These are phyloP conservation scores for Grosmannia clavigera DNA, from an alignment of 2,329 filamentous ascomycete genomes.

Conservation along the genomic window DNA sequence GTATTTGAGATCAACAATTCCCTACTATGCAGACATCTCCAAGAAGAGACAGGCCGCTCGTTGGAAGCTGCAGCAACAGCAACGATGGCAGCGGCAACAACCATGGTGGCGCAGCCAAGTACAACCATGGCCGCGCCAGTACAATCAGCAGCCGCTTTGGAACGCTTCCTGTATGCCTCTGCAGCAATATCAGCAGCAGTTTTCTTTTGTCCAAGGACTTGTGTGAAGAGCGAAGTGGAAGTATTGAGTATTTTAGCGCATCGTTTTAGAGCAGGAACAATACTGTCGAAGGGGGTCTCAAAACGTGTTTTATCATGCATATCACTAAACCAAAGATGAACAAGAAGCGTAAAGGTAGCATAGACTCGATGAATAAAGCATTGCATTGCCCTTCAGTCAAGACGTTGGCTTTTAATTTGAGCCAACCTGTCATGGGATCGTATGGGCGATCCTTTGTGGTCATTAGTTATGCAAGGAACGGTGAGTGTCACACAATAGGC, in stretches of 20 bases:
- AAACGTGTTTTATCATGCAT: background rate
- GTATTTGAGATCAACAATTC: slow-evolving; percentile 7
- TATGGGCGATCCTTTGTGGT: background rate
- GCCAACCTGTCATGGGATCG: background rate
- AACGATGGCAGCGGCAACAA: background rate
- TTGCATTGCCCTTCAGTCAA: background rate
- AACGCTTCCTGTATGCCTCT: background rate
- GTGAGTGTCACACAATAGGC: background rate
- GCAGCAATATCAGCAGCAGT: background rate
- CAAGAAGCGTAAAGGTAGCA: background rate
- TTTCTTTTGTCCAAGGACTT: background rate
- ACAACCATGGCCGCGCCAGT: background rate
- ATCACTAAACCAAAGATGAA: background rate
- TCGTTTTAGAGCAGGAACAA: background rate
- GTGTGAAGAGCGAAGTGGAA: background rate
- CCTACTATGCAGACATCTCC: slow-evolving; percentile 8
- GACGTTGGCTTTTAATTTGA: background rate
- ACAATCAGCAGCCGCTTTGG: background rate
- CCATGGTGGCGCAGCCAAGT: background rate
- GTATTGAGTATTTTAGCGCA: background rate
- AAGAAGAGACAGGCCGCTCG: slow-evolving; percentile 9
- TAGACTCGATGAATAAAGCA: background rate
- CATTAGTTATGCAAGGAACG: background rate
- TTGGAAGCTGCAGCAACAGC: slow-evolving; percentile 3
- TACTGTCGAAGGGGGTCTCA: background rate